A percentile compares a stretch with the other conserved stretches of the same genome.
These are phyloP conservation scores for Candida mesenterica DNA, from an alignment of 1,139 yeast species.

Conservation along the genomic window DNA sequence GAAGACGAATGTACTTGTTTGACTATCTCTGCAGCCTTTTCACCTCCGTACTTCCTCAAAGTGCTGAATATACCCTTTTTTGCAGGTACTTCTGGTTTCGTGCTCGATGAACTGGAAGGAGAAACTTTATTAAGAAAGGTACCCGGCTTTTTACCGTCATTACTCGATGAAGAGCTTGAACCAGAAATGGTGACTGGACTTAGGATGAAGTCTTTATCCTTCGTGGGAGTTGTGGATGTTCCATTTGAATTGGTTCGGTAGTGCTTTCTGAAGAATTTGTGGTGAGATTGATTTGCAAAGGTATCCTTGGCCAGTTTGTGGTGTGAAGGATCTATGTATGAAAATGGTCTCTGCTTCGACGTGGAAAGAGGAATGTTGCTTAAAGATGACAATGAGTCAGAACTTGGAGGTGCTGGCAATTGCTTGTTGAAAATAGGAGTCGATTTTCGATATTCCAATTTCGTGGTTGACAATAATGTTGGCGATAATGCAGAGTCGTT, in stretches of 20 bases:
- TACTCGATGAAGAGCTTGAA: neutral
- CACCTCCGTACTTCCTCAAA: conserved; percentile 43
- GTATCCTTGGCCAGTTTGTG: conserved; percentile 14
- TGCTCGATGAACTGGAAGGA: conserved; percentile 1
- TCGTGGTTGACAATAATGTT: conserved; percentile 12
- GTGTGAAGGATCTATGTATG: conserved; percentile 48
- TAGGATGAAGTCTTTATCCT: neutral
- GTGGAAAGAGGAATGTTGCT: conserved; percentile 12
- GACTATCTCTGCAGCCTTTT: conserved; percentile 39
- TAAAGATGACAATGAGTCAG: conserved; percentile 19
- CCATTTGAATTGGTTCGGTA: conserved; percentile 58
- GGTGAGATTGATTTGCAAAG: conserved; percentile 37
- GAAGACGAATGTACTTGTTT: conserved; percentile 23
- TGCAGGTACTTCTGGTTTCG: conserved; percentile 9
- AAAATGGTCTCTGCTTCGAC: conserved; percentile 49
- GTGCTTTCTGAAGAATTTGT: conserved; percentile 59
- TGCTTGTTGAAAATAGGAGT: conserved; percentile 26
- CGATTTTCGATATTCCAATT: conserved; percentile 33
- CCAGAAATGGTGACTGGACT: conserved; percentile 1
- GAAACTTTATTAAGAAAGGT: conserved; percentile 1
- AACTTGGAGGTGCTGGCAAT: conserved; percentile 18
- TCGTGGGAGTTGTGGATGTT: conserved; percentile 31
- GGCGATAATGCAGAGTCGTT: conserved; percentile 19
- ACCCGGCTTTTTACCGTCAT: conserved; percentile 4
- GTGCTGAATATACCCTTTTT: conserved; percentile 44